A percentile compares a stretch with the other conserved stretches of the same genome.
Evolutionary conservation across 495 filamentous ascomycete genomes (phyloP).

Genomic region (Penicillium paxilli): DNA sequence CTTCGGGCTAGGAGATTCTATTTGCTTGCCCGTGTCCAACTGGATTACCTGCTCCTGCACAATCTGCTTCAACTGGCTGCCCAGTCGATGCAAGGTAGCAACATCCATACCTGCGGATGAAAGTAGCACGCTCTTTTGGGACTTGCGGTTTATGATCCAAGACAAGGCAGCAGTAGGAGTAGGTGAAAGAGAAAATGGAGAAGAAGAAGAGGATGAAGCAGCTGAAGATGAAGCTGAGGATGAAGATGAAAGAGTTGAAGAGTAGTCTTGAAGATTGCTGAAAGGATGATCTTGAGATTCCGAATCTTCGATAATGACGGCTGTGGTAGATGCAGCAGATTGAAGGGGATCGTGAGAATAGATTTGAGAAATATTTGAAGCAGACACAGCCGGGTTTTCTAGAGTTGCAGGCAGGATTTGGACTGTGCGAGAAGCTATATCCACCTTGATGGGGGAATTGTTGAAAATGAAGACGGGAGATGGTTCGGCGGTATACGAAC

Average conservation of each 20-base stretch:
- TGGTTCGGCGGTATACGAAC: conserved; percentile 36
- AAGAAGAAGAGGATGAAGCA: not conserved
- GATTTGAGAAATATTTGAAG: conserved; percentile 14
- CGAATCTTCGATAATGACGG: conserved; percentile 16
- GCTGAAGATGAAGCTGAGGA: not conserved
- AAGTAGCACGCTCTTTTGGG: conserved; percentile 23
- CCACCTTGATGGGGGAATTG: conserved; percentile 28
- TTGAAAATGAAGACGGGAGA: conserved; percentile 37
- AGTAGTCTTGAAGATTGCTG: not conserved
- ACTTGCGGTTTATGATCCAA: conserved; percentile 17
- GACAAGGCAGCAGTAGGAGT: conserved; percentile 11
- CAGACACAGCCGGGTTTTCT: conserved; percentile 4
- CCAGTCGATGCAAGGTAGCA: conserved; percentile 24
- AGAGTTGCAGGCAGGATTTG: conserved; percentile 14
- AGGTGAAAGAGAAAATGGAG: not conserved
- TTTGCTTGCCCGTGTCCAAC: conserved; percentile 7
- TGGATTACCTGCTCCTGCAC: conserved; percentile 18
- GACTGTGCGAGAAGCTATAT: conserved; percentile 27
- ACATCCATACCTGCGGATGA: conserved; percentile 24
- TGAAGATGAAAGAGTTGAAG: not conserved
- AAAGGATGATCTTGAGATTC: not conserved
- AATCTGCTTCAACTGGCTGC: conserved; percentile 23
- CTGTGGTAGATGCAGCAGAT: too few relatives aligned
- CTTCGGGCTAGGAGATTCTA: conserved; percentile 13
- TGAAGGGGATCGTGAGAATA: not conserved